Percentiles rank a stretch among this genome's conserved stretches.
These are phyloP conservation scores for Flaveria sonorensis DNA, from an alignment of 129 eudicot genomes.

Conservation along the genomic window DNA sequence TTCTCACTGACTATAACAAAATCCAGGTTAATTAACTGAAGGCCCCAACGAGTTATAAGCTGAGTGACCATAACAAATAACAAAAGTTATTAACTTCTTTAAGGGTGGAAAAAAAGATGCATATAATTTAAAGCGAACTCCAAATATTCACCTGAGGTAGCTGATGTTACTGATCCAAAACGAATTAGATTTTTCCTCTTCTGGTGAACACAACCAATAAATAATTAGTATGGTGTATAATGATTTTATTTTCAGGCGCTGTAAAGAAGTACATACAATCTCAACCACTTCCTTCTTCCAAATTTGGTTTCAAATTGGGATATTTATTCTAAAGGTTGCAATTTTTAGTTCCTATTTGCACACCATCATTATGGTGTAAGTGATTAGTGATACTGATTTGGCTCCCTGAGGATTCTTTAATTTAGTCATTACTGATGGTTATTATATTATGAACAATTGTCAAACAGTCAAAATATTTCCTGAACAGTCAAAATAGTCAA, in stretches of 20 bases:
- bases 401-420: neutral
- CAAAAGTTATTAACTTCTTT: neutral
- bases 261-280: neutral
- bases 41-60: neutral
- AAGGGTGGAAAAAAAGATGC: constrained; percentile 8
- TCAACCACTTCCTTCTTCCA: neutral
- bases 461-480: constrained; percentile 1
- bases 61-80: neutral
- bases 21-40: neutral
- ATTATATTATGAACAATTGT: neutral
- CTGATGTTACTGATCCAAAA: constrained; percentile 65
- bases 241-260: neutral
- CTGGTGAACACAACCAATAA: constrained; percentile 24
- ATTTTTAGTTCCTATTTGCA: neutral
- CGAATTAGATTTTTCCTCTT: constrained; percentile 57
- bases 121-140: neutral
- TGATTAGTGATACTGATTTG: neutral
- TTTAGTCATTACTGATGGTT: neutral
- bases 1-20: neutral
- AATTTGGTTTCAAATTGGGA: neutral
- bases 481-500: too few species aligned
- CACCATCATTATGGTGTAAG: neutral
- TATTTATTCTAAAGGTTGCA: neutral
- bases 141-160: constrained; percentile 59
- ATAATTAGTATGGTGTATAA: constrained; percentile 20